Conservation (phyloP, 108 stramenopile species). For the Schizochytrium sp. region DNA sequence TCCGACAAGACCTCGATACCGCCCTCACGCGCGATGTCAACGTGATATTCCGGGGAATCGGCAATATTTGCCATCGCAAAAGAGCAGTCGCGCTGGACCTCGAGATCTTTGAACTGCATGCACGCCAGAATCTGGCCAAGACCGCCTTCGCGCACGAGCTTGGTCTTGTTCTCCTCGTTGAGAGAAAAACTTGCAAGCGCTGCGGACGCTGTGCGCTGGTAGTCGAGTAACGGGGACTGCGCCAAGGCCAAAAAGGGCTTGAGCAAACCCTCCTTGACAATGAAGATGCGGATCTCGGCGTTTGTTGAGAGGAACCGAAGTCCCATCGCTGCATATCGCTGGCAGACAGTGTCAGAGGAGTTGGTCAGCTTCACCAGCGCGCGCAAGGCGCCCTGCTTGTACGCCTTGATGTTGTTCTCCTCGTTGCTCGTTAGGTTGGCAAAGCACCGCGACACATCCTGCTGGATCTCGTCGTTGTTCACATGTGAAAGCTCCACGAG, state of each 20-base stretch:
- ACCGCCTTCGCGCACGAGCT: constrained; percentile 54
- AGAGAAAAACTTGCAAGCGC: constrained; percentile 64
- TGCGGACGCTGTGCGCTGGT: constrained; percentile 69
- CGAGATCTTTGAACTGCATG: constrained; percentile 52
- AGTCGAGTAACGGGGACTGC: constrained; percentile 56
- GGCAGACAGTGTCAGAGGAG: constrained; percentile 51
- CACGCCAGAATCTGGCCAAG: constrained; percentile 53
- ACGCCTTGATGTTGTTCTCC: constrained; percentile 54
- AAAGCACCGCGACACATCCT: constrained; percentile 64
- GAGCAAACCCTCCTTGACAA: constrained; percentile 52
- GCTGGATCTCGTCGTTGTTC: constrained; percentile 60
- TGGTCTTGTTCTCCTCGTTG: constrained; percentile 54
- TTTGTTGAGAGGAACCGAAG: constrained; percentile 62
- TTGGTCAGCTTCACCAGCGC: constrained; percentile 53
- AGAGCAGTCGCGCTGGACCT: constrained; percentile 52
- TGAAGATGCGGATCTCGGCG: constrained; percentile 52
- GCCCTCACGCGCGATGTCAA: constrained; percentile 52
- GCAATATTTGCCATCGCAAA: constrained; percentile 67
- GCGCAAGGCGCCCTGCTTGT: constrained; percentile 61
- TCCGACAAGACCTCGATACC: constrained; percentile 35
- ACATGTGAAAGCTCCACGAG: constrained; percentile 46
- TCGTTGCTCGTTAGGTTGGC: constrained; percentile 66
- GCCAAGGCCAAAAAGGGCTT: constrained; percentile 54
- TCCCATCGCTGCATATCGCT: constrained; percentile 68
- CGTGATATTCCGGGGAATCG: constrained; percentile 48